Percentiles rank a stretch among this genome's conserved stretches.
phyloP scores from a whole-genome alignment of 164 flowering plant species.

The Vitis riparia region DNA sequence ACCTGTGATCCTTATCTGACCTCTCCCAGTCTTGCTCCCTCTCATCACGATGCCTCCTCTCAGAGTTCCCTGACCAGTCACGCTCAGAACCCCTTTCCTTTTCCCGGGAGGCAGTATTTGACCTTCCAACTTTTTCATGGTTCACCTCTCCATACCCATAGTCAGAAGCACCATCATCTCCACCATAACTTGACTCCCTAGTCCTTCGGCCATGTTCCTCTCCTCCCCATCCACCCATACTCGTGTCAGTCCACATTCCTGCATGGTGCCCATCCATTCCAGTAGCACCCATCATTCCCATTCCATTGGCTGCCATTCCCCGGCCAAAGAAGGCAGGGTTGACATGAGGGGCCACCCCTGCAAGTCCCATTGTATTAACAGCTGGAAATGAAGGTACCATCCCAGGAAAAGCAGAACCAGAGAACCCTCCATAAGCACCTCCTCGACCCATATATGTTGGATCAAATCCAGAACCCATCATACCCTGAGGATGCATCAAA shows the following conservation, averaged over 20 bases:
- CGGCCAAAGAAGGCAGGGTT: slow-evolving; percentile 79
- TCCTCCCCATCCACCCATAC: slow-evolving; percentile 68
- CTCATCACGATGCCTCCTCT: slow-evolving; percentile 62
- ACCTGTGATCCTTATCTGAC: slow-evolving; percentile 55
- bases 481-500: slow-evolving; percentile 68
- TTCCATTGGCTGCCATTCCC: slow-evolving; percentile 62
- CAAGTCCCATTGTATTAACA: slow-evolving; percentile 58
- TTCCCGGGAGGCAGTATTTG: slow-evolving; percentile 54
- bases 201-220: slow-evolving; percentile 55
- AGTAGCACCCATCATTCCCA: slow-evolving; percentile 65
- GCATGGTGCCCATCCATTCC: slow-evolving; percentile 66
- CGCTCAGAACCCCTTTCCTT: slow-evolving; percentile 67
- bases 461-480: slow-evolving; percentile 76
- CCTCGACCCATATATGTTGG: slow-evolving; percentile 74
- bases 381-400: slow-evolving; percentile 70
- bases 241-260: slow-evolving; percentile 68
- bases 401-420: slow-evolving; percentile 64
- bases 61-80: slow-evolving; percentile 59
- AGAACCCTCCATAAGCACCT: slow-evolving; percentile 66
- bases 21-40: slow-evolving; percentile 60
- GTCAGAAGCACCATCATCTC: slow-evolving; percentile 71
- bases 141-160: slow-evolving; percentile 61
- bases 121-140: slow-evolving; percentile 54
- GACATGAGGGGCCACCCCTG: slow-evolving; percentile 79
- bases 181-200: slow-evolving; percentile 70